Conservation (phyloP, 768 basidiomycete species). For the Naganishia friedmannii region DNA sequence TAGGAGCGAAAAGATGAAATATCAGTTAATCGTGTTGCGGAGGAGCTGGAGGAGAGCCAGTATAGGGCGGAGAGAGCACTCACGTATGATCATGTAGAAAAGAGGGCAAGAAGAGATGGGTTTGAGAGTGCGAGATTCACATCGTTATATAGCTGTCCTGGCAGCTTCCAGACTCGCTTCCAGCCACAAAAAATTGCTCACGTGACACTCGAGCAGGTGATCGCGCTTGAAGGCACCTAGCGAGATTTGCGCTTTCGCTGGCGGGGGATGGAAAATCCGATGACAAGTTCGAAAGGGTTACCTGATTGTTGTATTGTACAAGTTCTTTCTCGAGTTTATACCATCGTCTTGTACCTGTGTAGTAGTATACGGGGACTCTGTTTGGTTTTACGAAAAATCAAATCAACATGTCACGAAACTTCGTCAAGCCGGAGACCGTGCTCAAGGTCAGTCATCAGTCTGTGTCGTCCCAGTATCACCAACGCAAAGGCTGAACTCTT, state of each 20-base stretch:
- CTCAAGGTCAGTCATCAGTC: slow-evolving; percentile 45
- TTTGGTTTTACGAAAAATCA: background rate
- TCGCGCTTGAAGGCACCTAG: slow-evolving; percentile 4
- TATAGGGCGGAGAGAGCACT: slow-evolving; percentile 31
- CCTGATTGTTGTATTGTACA: background rate
- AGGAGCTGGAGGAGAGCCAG: background rate
- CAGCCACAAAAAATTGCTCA: slow-evolving; percentile 5
- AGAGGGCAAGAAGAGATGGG: slow-evolving; percentile 4
- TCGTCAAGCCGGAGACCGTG: slow-evolving; percentile 52
- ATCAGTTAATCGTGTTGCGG: slow-evolving; percentile 15
- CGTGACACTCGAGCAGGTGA: background rate
- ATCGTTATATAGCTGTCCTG: slow-evolving; percentile 12
- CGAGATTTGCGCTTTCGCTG: too few species aligned
- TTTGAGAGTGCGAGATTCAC: slow-evolving; percentile 4
- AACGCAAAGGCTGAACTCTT: background rate
- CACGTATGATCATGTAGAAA: slow-evolving; percentile 34
- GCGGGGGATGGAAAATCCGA: slow-evolving; percentile 3
- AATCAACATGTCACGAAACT: slow-evolving; percentile 47
- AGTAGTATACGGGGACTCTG: slow-evolving; percentile 18
- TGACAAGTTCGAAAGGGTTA: slow-evolving; percentile 2
- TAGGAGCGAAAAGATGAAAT: slow-evolving; percentile 1
- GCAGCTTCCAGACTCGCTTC: too few species aligned
- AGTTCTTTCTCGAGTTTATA: background rate
- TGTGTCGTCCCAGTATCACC: background rate
- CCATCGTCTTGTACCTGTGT: slow-evolving; percentile 12